A percentile compares a stretch with the other conserved stretches of the same genome.
Evolutionary conservation across 495 filamentous ascomycete genomes (phyloP).

Genomic region (Penicillium samsonianum): DNA sequence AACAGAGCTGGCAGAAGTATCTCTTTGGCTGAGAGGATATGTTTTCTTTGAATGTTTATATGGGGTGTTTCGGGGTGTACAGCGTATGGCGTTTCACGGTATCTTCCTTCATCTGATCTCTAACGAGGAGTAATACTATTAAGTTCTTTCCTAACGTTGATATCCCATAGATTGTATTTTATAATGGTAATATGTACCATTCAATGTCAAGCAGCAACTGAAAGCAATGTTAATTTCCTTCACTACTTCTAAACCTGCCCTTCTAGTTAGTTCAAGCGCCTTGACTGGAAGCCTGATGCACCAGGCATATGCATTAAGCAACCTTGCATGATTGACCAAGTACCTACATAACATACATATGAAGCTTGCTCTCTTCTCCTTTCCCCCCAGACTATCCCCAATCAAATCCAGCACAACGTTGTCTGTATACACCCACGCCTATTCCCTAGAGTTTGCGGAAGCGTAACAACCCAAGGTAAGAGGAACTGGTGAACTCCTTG

Average conservation of each 20-base stretch:
- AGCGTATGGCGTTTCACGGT: not conserved
- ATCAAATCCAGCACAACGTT: too few species aligned
- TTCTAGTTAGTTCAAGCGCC: not conserved
- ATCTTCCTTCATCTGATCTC: not conserved
- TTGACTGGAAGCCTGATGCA: not conserved
- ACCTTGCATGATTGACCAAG: not conserved
- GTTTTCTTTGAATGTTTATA: not conserved
- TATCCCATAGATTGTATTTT: not conserved
- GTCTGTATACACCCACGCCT: not conserved
- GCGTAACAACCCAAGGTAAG: not conserved
- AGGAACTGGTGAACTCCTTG: not conserved
- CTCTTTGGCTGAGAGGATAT: conserved; percentile 26
- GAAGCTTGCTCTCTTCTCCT: not conserved
- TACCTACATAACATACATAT: not conserved
- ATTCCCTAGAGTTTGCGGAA: too few species aligned
- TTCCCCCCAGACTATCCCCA: too few species aligned
- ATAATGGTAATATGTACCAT: not conserved
- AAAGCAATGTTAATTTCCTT: not conserved
- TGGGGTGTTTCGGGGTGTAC: not conserved
- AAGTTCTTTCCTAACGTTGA: not conserved
- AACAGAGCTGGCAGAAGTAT: conserved; percentile 41
- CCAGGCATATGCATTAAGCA: not conserved
- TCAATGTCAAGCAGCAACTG: not conserved
- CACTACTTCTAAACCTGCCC: not conserved
- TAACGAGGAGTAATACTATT: not conserved